Evolutionary conservation across 352 stramenopile genomes (phyloP).

Genomic region (Pythium pyrilobum): DNA sequence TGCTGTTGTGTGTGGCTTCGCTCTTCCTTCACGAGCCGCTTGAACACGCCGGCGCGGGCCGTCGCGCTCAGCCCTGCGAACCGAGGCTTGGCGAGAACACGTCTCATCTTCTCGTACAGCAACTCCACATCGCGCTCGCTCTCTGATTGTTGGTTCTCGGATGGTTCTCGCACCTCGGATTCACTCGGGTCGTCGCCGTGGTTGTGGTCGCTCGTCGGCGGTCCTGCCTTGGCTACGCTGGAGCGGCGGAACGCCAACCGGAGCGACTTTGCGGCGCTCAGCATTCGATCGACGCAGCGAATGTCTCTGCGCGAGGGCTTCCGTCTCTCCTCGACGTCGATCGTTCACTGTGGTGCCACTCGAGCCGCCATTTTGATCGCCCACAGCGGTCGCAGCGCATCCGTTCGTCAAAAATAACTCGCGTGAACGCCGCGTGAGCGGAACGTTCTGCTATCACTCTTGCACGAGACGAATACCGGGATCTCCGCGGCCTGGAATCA

Average conservation of each 20-base stretch:
- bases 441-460: too few species aligned
- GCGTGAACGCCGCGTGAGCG: too few species aligned
- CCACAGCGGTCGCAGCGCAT: too few species aligned
- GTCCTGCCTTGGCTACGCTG: constrained; percentile 6
- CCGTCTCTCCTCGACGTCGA: too few species aligned
- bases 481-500: too few species aligned
- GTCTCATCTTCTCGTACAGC: constrained; percentile 10
- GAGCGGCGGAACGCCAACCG: constrained; percentile 8
- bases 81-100: constrained; percentile 1
- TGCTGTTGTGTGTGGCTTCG: neutral
- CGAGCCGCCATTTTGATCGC: too few species aligned
- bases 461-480: too few species aligned
- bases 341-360: too few species aligned
- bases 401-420: too few species aligned
- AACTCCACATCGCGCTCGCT: constrained; percentile 1
- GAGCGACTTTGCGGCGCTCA: constrained; percentile 17
- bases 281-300: neutral
- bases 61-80: neutral
- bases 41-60: neutral
- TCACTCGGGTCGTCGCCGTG: neutral
- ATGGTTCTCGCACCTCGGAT: neutral
- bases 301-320: neutral
- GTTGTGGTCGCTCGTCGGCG: neutral
- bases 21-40: constrained; percentile 5
- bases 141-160: constrained; percentile 9